Conservation (phyloP, 768 basidiomycete genomes). For the Hygrophoropsis aurantiaca region DNA sequence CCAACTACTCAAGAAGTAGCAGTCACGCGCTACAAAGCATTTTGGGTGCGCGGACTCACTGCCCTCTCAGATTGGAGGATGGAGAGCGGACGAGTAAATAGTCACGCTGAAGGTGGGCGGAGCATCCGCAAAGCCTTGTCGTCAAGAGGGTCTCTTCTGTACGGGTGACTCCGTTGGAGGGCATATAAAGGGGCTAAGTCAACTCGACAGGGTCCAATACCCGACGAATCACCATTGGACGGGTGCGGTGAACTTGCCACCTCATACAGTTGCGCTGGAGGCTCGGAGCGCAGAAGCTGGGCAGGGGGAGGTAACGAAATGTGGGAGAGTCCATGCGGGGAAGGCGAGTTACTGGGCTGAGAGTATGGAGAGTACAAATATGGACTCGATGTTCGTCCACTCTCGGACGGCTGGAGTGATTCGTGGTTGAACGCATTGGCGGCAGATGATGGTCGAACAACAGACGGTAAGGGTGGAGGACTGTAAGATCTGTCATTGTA, state of each 20-base stretch:
- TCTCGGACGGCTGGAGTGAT: constrained; percentile 5
- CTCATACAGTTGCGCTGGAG: constrained; percentile 28
- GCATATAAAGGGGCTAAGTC: constrained; percentile 60
- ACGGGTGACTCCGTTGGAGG: constrained; percentile 53
- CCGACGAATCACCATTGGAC: constrained; percentile 16
- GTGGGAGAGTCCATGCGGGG: constrained; percentile 15
- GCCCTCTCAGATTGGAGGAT: no score
- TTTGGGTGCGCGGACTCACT: no score
- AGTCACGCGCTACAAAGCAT: no score
- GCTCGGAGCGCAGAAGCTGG: constrained; percentile 26
- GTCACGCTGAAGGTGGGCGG: constrained; percentile 36
- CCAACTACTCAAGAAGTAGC: no score
- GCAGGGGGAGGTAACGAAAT: constrained; percentile 34
- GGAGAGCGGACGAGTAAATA: constrained; percentile 18
- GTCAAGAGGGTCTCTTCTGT: constrained; percentile 60
- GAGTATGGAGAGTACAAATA: constrained; percentile 11
- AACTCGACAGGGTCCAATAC: constrained; percentile 28
- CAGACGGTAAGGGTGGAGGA: constrained; percentile 19
- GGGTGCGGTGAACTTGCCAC: constrained; percentile 11
- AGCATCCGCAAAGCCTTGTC: constrained; percentile 59
- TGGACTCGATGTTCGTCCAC: not conserved
- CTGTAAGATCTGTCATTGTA: constrained; percentile 10
- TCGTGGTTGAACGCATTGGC: constrained; percentile 13
- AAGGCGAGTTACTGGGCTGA: constrained; percentile 2
- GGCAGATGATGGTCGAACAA: constrained; percentile 18